Evolutionary conservation across 2,329 filamentous ascomycete genomes (phyloP).

Genomic region (Diaporthe eres): DNA sequence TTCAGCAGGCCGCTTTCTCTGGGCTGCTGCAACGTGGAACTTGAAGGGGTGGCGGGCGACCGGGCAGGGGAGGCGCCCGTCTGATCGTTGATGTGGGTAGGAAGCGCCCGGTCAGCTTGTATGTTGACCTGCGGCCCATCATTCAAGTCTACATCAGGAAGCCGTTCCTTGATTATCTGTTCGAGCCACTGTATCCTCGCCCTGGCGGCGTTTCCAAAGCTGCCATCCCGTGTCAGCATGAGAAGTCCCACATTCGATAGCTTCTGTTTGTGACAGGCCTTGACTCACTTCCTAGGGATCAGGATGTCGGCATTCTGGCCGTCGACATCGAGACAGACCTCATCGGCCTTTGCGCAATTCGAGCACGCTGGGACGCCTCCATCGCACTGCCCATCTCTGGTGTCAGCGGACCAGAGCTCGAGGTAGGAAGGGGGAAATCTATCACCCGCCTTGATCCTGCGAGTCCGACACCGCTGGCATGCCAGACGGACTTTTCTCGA

Average conservation of each 20-base stretch:
- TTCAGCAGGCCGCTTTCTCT: constrained; percentile 7
- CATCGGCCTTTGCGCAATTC: background rate
- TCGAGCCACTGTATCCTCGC: constrained; percentile 19
- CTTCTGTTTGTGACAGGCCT: background rate
- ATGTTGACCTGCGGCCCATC: constrained; percentile 7
- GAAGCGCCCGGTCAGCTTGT: background rate
- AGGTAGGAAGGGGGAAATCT: background rate
- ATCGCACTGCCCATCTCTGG: constrained; percentile 8
- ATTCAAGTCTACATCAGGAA: constrained; percentile 7
- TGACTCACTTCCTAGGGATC: background rate
- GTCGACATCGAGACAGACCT: constrained; percentile 6
- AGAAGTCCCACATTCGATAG: background rate
- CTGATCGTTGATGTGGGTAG: too few species aligned
- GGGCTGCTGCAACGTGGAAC: constrained; percentile 8
- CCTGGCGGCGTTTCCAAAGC: constrained; percentile 3
- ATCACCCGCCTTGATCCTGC: constrained; percentile 19
- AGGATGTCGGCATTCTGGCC: background rate
- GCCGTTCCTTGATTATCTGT: background rate
- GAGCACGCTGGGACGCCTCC: constrained; percentile 2
- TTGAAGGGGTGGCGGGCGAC: background rate
- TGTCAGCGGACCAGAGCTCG: background rate
- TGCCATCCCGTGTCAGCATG: background rate
- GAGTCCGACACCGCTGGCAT: background rate
- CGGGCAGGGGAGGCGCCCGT: background rate
- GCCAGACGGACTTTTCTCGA: constrained; percentile 15